phyloP scores from a whole-genome alignment of 2,329 filamentous ascomycete species.

The Aspergillus hiratsukae region DNA sequence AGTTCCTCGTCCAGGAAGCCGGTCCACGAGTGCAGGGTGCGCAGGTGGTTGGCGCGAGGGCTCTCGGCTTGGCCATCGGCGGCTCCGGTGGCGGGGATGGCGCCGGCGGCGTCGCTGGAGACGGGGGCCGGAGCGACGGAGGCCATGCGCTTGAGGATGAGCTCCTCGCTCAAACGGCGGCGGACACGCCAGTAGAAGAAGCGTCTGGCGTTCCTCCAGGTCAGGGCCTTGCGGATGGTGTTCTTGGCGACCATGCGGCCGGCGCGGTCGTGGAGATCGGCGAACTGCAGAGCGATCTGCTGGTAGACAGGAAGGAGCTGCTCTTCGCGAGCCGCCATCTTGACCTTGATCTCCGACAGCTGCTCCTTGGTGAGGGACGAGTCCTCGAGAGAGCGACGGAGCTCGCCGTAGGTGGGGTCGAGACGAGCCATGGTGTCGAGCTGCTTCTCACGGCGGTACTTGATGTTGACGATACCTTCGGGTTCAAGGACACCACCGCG shows the following conservation, averaged over 20 bases:
- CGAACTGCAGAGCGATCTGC: slow-evolving; percentile 95
- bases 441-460: slow-evolving; percentile 96
- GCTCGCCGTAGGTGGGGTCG: slow-evolving; percentile 74
- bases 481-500: slow-evolving; percentile 97
- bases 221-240: slow-evolving; percentile 75
- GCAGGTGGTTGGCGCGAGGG: slow-evolving; percentile 63
- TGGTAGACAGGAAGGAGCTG: slow-evolving; percentile 86
- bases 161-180: slow-evolving; percentile 93
- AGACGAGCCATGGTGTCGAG: slow-evolving; percentile 95
- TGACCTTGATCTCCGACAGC: slow-evolving; percentile 70
- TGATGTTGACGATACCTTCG: slow-evolving; percentile 97
- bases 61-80: slow-evolving; percentile 34
- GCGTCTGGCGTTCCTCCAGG: slow-evolving; percentile 83
- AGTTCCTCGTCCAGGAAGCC: slow-evolving; percentile 65
- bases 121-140: slow-evolving; percentile 38
- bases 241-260: slow-evolving; percentile 99
- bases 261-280: slow-evolving; percentile 92
- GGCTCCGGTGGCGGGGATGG: slow-evolving; percentile 38
- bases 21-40: slow-evolving; percentile 77
- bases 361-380: slow-evolving; percentile 67
- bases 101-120: slow-evolving; percentile 36
- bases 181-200: slow-evolving; percentile 99
- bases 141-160: slow-evolving; percentile 86
- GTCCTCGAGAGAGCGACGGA: slow-evolving; percentile 73
- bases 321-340: slow-evolving; percentile 83